Conservation (phyloP, 202 grass and related monocot species). For the Saccharum hybrid region DNA sequence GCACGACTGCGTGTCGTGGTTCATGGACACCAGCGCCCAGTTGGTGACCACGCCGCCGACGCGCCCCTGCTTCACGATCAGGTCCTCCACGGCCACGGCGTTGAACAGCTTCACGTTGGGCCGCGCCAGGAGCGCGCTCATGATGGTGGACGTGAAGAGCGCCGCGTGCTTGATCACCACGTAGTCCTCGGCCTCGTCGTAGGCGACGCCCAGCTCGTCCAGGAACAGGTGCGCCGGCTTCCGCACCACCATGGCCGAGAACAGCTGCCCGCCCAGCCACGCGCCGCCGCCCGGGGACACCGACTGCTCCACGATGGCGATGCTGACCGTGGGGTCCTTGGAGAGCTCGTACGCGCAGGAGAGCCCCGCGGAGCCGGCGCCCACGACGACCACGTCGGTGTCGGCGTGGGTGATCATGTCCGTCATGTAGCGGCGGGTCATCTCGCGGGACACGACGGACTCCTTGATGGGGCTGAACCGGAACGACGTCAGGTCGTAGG, state of each 20-base stretch:
- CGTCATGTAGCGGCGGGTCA: slow-evolving; percentile 90
- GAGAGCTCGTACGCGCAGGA: slow-evolving; percentile 95
- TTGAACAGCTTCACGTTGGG: slow-evolving; percentile 97
- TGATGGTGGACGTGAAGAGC: slow-evolving; percentile 90
- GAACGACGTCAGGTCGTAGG: slow-evolving; percentile 75
- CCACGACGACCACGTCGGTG: slow-evolving; percentile 82
- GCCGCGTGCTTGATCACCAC: slow-evolving; percentile 86
- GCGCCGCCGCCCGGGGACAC: slow-evolving; percentile 88
- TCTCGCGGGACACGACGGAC: slow-evolving; percentile 82
- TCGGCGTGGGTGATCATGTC: slow-evolving; percentile 93
- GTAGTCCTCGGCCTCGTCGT: slow-evolving; percentile 85
- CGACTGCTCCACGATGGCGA: slow-evolving; percentile 86
- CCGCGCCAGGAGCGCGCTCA: slow-evolving; percentile 74
- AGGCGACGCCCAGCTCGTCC: slow-evolving; percentile 70
- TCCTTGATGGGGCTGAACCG: slow-evolving; percentile 81
- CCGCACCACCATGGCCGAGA: slow-evolving; percentile 85
- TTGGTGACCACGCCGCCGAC: slow-evolving; percentile 89
- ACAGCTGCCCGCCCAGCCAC: slow-evolving; percentile 90
- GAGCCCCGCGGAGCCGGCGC: slow-evolving; percentile 81
- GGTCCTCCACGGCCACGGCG: slow-evolving; percentile 82
- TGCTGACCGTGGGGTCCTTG: slow-evolving; percentile 69
- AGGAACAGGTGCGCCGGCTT: slow-evolving; percentile 88
- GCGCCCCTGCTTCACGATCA: slow-evolving; percentile 69
- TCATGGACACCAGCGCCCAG: slow-evolving; percentile 93
- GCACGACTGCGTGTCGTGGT: slow-evolving; percentile 93